Conservation (phyloP, 768 basidiomycete genomes). For the Postia placenta region DNA sequence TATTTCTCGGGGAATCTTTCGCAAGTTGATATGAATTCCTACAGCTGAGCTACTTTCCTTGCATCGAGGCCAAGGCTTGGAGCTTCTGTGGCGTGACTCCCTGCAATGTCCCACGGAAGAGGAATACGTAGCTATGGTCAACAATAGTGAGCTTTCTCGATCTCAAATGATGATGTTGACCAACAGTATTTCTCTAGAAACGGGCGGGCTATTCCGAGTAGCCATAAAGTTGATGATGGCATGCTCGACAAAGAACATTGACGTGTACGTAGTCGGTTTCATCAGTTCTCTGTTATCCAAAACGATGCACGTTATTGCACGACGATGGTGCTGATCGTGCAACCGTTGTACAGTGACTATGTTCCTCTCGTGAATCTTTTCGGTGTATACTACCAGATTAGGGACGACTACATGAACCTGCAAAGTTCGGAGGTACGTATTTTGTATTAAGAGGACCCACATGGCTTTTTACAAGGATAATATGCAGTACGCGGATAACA, state of each 20-base stretch:
- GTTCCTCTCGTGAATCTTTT: slow-evolving; percentile 91
- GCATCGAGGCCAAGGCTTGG: slow-evolving; percentile 92
- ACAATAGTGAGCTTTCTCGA: slow-evolving; percentile 62
- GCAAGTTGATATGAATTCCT: neutral
- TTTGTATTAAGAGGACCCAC: neutral
- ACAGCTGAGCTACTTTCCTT: slow-evolving; percentile 34
- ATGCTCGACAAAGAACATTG: slow-evolving; percentile 54
- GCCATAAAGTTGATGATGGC: slow-evolving; percentile 98
- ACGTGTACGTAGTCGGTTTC: slow-evolving; percentile 42
- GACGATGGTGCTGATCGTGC: neutral
- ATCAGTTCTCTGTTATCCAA: neutral
- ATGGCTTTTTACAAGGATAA: neutral
- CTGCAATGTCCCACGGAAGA: slow-evolving; percentile 89
- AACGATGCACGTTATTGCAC: neutral
- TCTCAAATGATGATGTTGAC: neutral
- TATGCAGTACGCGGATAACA: slow-evolving; percentile 71
- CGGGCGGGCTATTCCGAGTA: slow-evolving; percentile 87
- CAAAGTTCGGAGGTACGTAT: slow-evolving; percentile 70
- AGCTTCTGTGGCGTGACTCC: slow-evolving; percentile 91
- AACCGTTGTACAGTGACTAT: slow-evolving; percentile 55
- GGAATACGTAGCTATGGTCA: slow-evolving; percentile 94
- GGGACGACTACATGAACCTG: slow-evolving; percentile 97
- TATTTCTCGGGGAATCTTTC: neutral
- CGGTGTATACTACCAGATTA: slow-evolving; percentile 91
- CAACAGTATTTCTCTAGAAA: slow-evolving; percentile 49